phyloP scores from a whole-genome alignment of 2,329 filamentous ascomycete species.

The Sporothrix schenckii region DNA sequence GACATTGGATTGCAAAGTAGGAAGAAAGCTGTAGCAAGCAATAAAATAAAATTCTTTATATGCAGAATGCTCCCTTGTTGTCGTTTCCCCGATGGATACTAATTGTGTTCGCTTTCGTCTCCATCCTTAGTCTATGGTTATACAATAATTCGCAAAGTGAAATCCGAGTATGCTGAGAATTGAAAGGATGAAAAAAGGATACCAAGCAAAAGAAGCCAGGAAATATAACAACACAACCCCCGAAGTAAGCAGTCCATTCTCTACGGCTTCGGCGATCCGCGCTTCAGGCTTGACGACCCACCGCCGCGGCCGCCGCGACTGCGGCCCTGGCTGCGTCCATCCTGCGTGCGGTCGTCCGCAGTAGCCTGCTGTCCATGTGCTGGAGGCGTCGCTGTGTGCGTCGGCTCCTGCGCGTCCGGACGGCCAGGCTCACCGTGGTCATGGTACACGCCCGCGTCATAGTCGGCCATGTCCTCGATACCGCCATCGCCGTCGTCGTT shows the following conservation, averaged over 20 bases:
- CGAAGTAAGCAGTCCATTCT: background rate
- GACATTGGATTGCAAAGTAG: background rate
- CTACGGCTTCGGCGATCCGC: constrained; percentile 19
- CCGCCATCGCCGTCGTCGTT: constrained; percentile 30
- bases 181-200: background rate
- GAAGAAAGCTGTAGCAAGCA: too few species aligned
- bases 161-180: constrained; percentile 1
- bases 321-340: background rate
- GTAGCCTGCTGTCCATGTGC: background rate
- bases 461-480: constrained; percentile 30
- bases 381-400: background rate
- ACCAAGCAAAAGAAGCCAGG: too few species aligned
- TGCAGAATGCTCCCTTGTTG: background rate
- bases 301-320: background rate
- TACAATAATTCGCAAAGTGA: background rate
- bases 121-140: background rate
- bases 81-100: too few species aligned
- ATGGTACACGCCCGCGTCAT: constrained; percentile 16
- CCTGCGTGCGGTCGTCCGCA: background rate
- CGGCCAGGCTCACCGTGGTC: background rate
- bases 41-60: constrained; percentile 2
- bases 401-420: background rate
- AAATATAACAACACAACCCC: background rate
- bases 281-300: constrained; percentile 7
- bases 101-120: background rate